These are phyloP conservation scores for Aphanomyces euteiches DNA, from an alignment of 352 stramenopile genomes.

Conservation along the genomic window DNA sequence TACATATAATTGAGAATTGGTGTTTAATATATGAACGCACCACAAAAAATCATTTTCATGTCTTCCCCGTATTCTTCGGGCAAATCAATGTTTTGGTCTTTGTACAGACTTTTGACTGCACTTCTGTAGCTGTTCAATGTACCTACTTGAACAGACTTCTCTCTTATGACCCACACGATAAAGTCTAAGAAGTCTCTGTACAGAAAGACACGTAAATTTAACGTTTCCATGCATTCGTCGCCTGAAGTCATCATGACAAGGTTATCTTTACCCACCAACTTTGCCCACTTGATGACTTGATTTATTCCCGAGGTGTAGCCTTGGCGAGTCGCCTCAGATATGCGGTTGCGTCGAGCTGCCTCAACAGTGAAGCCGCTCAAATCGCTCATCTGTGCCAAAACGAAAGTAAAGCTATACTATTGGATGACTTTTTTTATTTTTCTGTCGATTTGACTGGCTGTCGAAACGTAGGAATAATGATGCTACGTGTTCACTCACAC, in stretches of 20 bases:
- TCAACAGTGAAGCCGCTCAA: background rate
- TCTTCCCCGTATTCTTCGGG: background rate
- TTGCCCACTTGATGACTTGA: background rate
- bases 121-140: background rate
- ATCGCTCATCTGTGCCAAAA: background rate
- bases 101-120: slow-evolving; percentile 3
- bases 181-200: background rate
- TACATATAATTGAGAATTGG: background rate
- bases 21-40: background rate
- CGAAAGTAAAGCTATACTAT: background rate
- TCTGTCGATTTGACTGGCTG: background rate
- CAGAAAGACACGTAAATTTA: background rate
- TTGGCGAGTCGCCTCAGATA: background rate
- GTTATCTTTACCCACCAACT: background rate
- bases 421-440: background rate
- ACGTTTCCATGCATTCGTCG: background rate
- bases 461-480: background rate
- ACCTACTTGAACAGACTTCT: background rate
- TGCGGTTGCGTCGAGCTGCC: background rate
- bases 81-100: background rate
- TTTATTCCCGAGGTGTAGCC: background rate
- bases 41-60: background rate
- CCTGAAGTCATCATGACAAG: background rate
- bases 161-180: background rate
- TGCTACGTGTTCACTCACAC: background rate